A percentile compares a stretch with the other conserved stretches of the same genome.
Conservation (phyloP, 371 early-diverging fungal genomes). For the Ecytonucleospora hepatopenaei region DNA sequence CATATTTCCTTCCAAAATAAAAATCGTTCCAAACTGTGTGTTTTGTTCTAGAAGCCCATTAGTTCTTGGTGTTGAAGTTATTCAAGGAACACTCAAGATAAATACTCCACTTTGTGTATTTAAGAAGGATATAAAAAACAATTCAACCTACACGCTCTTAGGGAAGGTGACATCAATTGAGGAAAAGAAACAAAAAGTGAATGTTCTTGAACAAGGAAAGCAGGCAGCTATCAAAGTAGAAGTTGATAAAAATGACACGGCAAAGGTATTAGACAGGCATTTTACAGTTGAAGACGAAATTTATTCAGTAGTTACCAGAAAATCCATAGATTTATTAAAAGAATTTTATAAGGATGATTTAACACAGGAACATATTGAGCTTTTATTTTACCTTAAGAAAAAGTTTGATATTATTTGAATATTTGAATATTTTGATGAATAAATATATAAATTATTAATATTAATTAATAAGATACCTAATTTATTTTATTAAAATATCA, state of each 20-base stretch:
- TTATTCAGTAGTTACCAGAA: conserved; percentile 66
- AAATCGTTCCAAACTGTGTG: conserved; percentile 79
- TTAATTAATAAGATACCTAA: background rate
- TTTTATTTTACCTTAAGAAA: conserved; percentile 65
- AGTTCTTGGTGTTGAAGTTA: conserved; percentile 85
- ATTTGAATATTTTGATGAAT: background rate
- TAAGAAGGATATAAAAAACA: conserved; percentile 59
- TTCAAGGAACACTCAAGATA: conserved; percentile 74
- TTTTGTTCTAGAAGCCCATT: conserved; percentile 91
- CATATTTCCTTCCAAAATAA: conserved; percentile 84
- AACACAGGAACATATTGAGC: conserved; percentile 75
- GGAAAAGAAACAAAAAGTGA: conserved; percentile 75
- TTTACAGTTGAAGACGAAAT: conserved; percentile 71
- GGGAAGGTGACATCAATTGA: conserved; percentile 89
- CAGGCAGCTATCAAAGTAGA: conserved; percentile 93
- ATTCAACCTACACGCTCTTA: conserved; percentile 60
- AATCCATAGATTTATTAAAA: conserved; percentile 88
- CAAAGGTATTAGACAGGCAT: conserved; percentile 83
- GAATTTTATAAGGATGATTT: conserved; percentile 82
- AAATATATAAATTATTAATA: background rate
- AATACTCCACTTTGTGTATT: conserved; percentile 89
- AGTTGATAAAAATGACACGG: conserved; percentile 66
- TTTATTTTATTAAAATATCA: background rate
- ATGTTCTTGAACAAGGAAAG: conserved; percentile 70
- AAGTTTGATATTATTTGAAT: conserved; percentile 50